A percentile compares a stretch with the other conserved stretches of the same genome.
Conservation (phyloP, 1,139 yeast genomes). For the Chernovozyma aurita region DNA sequence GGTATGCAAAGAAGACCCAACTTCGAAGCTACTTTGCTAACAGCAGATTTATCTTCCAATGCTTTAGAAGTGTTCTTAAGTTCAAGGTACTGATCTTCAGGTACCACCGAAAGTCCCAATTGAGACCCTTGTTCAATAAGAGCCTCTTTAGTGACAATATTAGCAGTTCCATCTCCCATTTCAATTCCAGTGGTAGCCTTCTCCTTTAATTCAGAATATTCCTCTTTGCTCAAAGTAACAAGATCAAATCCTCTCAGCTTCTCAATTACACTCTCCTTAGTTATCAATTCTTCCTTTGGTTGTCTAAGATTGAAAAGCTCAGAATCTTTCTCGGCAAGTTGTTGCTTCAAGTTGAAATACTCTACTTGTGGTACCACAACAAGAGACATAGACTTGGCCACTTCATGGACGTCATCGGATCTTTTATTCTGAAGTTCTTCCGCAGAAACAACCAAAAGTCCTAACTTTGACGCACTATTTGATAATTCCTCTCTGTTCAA, state of each 20-base stretch:
- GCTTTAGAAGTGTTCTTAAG: slow-evolving; percentile 14
- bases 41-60: slow-evolving; percentile 18
- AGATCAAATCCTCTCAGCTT: slow-evolving; percentile 42
- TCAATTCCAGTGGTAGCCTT: neutral
- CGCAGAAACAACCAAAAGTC: slow-evolving; percentile 30
- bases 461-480: slow-evolving; percentile 28
- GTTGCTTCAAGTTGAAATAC: slow-evolving; percentile 26
- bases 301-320: slow-evolving; percentile 22
- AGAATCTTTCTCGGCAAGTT: slow-evolving; percentile 30
- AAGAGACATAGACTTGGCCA: slow-evolving; percentile 14
- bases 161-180: slow-evolving; percentile 5
- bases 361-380: slow-evolving; percentile 22
- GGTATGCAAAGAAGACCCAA: slow-evolving; percentile 54
- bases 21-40: slow-evolving; percentile 32
- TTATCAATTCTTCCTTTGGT: slow-evolving; percentile 11
- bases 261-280: slow-evolving; percentile 21
- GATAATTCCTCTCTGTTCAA: slow-evolving; percentile 26
- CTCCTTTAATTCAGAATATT: slow-evolving; percentile 26
- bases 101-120: slow-evolving; percentile 38
- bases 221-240: slow-evolving; percentile 24
- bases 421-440: slow-evolving; percentile 18
- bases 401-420: slow-evolving; percentile 14
- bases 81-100: slow-evolving; percentile 30
- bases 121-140: slow-evolving; percentile 17
- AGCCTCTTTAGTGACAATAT: slow-evolving; percentile 14